Evolutionary conservation across 306 rosid species (phyloP).

Genomic region (Bauhinia variegata): DNA sequence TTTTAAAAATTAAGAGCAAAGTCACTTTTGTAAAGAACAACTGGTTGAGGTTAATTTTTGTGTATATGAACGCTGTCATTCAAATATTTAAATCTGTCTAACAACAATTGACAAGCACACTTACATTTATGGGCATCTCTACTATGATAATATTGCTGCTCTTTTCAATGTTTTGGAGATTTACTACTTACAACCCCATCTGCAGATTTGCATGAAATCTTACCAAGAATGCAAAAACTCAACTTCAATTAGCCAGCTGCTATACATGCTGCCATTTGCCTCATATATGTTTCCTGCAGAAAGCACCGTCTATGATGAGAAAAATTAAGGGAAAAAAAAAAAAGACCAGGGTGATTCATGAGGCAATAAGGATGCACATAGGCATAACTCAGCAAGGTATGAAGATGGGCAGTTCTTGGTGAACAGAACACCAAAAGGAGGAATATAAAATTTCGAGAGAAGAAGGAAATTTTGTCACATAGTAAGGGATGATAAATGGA

Average conservation of each 20-base stretch:
- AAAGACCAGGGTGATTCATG: no score
- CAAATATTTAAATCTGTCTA: neutral
- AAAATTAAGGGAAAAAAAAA: conserved; percentile 30
- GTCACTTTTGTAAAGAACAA: no score
- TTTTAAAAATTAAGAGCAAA: no score
- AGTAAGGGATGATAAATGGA: conserved; percentile 1
- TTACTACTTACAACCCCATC: conserved; percentile 91
- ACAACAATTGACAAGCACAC: conserved; percentile 33
- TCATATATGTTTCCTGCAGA: no score
- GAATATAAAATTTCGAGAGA: conserved; percentile 21
- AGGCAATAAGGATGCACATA: conserved; percentile 6
- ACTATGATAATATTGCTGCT: conserved; percentile 71
- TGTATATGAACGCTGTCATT: neutral
- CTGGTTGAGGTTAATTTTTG: no score
- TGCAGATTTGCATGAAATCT: conserved; percentile 48
- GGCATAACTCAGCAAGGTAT: conserved; percentile 18
- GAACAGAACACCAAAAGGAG: neutral
- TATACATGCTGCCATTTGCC: conserved; percentile 79
- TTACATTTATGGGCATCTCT: conserved; percentile 94
- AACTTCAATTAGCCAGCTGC: conserved; percentile 63
- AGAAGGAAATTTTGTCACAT: neutral
- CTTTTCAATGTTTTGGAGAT: conserved; percentile 77
- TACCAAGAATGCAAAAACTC: conserved; percentile 34
- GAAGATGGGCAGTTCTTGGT: conserved; percentile 12
- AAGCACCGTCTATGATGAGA: conserved; percentile 29